Base-by-base conservation (phyloP, 371 early-diverging fungal species). In the Mucor sp. region DNA sequence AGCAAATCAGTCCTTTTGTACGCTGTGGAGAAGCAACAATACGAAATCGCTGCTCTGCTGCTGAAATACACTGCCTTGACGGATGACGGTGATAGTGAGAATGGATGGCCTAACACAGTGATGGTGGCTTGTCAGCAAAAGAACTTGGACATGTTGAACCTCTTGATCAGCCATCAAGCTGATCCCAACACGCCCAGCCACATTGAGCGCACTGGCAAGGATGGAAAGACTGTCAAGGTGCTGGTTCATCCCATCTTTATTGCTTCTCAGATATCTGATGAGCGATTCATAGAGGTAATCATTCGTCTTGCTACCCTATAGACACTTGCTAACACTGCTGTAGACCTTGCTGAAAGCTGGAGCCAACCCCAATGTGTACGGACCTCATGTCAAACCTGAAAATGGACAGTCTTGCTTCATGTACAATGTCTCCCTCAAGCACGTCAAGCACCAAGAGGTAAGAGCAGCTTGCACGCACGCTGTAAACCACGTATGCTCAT, bases 51-150 rank as follows among this genome's bases (percentile, higher is more conserved):
- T 15, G 50, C 70, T 1, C 23, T 74, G 6, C 66, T 87, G 6
- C 59, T 87, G 25, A 19, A 70, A 2, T 5, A 65, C 23, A 74
- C 75, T 14, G 78, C 74, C 0, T 11, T 50, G 14, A 60, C 65
- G 3, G 78, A 83, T 57, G 67, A 62, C 9, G 21, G 58, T 8
- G 83, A 81, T 39, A 79, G 75, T 27, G 25, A n/a, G 2, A 67
- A 68, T 33, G 74, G 66, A 9, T 65, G 77, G 19, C 43, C 67
- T 1, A 77, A 81, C 37, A 63, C 84, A 2, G 65, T 89, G 19
- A 70, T 85, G 77, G 32, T 62, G 19, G 82, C 85, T 6, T 75
- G 86, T 58, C 30, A 66, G 17, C 48, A 63, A 4, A 59, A 76
- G 0, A 66, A 70, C 7, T 1, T 58, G 3, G 41, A 76, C 4